Evolutionary conservation across 1,284 basidiomycete genomes (phyloP), one percentile per base, ranked within the genome.

Genomic region (Coniferiporia sulphurascens): DNA sequence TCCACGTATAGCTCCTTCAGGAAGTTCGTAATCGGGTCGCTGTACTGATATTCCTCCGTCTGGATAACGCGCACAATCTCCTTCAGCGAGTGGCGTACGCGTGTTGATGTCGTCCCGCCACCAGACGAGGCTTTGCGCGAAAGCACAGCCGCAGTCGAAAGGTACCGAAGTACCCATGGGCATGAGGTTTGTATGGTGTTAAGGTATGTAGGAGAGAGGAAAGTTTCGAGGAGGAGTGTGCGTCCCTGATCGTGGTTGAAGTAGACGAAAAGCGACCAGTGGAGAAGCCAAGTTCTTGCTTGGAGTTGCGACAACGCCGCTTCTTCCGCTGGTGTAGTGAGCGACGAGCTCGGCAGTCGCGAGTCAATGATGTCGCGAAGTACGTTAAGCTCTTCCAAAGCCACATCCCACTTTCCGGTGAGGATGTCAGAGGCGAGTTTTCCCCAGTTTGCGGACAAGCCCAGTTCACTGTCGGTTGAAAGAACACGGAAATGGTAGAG

Each of bases 181-280:
- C 85, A 93, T 1, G 94, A 86, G 0, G 95, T 98, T 74, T 99
- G 97, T 71, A 99, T 95, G 22, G 96, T 98, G 79, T 97, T 97
- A 72, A 99, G 89, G 78, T 98, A 99, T 2, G 92, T 90, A 1
- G 95, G 94, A 21, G 91, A 84, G 68, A 98, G 86, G 87, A 98
- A 99, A 22, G 93, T 93, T 71, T 99, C 97, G 65, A 99, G 88
- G 58, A 99, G 86, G 44, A 93, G 85, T n/a, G 91, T 91, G 46
- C 95, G 87, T 34, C 93, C 95, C 65, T 94, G 84, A 0, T 87
- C 87, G 74, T 98, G 93, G 78, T 98, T 98, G 82, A 96, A 98
- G 77, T 95, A 98, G 64, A 98, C 93, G 74, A 98, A 99, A 55
- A 99, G 85, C 15, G 91, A 93, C 96, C 96, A 99, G 78, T 99